A percentile compares a stretch with the other conserved stretches of the same genome.
phyloP scores from a whole-genome alignment of 306 rosid genomes.

The Trifolium fragiferum region DNA sequence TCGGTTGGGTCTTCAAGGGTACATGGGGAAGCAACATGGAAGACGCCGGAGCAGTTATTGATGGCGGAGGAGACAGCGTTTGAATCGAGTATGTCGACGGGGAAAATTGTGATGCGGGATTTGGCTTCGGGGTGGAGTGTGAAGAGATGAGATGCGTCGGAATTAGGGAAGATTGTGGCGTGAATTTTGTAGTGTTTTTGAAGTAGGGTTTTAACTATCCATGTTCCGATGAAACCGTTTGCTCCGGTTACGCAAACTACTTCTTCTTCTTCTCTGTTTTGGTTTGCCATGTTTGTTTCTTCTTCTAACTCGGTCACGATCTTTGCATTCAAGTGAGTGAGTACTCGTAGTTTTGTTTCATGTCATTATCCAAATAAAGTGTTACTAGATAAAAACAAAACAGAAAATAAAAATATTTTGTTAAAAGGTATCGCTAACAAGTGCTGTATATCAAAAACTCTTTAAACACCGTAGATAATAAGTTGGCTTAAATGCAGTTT shows the following conservation, averaged over 20 bases:
- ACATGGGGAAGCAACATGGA: conserved; percentile 94
- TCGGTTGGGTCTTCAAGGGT: conserved; percentile 75
- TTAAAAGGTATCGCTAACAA: too few species aligned
- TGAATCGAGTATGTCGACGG: conserved; percentile 61
- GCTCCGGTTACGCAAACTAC: conserved; percentile 85
- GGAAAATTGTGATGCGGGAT: conserved; percentile 52
- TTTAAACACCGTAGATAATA: too few species aligned
- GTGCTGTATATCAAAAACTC: too few species aligned
- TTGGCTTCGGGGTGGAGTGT: conserved; percentile 49
- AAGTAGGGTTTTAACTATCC: conserved; percentile 68
- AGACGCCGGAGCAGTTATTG: conserved; percentile 66
- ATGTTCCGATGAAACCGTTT: conserved; percentile 88
- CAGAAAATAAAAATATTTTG: too few species aligned
- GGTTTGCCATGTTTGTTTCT: neutral
- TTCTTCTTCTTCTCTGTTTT: conserved; percentile 18
- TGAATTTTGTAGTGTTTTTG: conserved; percentile 63
- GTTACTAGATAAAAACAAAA: too few species aligned
- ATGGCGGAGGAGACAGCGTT: conserved; percentile 60
- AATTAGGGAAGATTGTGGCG: conserved; percentile 69
- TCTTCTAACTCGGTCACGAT: neutral
- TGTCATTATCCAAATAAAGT: too few species aligned
- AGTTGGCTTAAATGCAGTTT: too few species aligned
- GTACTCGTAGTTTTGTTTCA: neutral
- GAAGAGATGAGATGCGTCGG: conserved; percentile 71
- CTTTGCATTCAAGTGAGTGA: neutral